Percentiles rank a stretch among this genome's conserved stretches.
These are phyloP conservation scores for Tulasnella sp. DNA, from an alignment of 768 basidiomycete genomes.

Conservation along the genomic window DNA sequence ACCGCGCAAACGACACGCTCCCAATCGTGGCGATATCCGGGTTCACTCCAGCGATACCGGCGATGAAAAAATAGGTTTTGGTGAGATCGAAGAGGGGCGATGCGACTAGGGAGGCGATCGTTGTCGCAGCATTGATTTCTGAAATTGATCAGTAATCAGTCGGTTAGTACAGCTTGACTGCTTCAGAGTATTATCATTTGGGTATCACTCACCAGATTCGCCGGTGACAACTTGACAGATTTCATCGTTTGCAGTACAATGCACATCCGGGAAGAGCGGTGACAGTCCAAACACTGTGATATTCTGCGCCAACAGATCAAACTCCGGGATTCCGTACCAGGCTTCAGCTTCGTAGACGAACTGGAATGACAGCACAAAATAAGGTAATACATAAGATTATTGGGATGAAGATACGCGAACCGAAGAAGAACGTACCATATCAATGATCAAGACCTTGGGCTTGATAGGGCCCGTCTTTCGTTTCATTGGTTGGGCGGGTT, in stretches of 20 bases:
- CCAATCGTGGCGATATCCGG: constrained; percentile 33
- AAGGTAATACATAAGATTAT: background rate
- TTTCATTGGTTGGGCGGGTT: background rate
- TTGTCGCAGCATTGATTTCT: constrained; percentile 37
- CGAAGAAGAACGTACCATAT: background rate
- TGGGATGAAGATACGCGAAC: background rate
- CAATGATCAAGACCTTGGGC: background rate
- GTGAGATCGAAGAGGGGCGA: constrained; percentile 31
- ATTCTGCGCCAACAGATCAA: constrained; percentile 29
- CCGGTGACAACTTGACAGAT: constrained; percentile 34
- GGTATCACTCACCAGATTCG: constrained; percentile 20
- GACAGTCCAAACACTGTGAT: constrained; percentile 33
- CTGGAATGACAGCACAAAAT: background rate
- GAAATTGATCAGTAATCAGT: too few relatives aligned
- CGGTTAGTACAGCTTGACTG: too few relatives aligned
- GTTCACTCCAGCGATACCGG: constrained; percentile 34
- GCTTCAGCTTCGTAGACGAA: constrained; percentile 1
- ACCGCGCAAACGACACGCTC: constrained; percentile 31
- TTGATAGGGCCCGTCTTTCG: background rate
- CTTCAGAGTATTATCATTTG: background rate
- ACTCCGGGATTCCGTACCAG: constrained; percentile 25
- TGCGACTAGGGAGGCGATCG: constrained; percentile 29
- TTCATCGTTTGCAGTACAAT: constrained; percentile 28
- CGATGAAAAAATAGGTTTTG: constrained; percentile 35
- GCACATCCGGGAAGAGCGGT: constrained; percentile 31